Evolutionary conservation across 1,139 yeast species (phyloP), one percentile per base, ranked within the genome.

Genomic region (Schwanniomyces etchellsii): DNA sequence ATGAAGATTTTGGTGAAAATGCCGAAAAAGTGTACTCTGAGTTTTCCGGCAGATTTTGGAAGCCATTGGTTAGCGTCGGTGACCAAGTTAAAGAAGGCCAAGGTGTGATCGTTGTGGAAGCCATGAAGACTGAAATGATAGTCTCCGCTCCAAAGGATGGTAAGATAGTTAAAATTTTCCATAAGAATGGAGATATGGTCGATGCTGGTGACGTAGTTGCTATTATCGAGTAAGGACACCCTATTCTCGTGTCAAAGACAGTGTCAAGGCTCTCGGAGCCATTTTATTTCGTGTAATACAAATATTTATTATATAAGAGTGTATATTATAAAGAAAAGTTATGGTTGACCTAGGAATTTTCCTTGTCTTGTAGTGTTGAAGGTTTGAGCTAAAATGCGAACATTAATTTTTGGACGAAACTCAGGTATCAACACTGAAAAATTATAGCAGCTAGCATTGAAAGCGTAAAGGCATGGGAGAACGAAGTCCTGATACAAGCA

Each of bases 51-150:
- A 71, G 97, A 45, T 88, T 91, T 75, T 91, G 97, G 98, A 91
- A 91, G 59, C 76, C 93, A 2, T 65, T 88, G 44, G 94, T 82
- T 20, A 62, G 69, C 33, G 89, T 74, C 27, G 96, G 96, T n/a
- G 93, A 83, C 44, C 58, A 44, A 14, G 94, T 91, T 20, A 63
- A 64, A 32, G 71, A 64, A 35, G 94, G 89, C 21, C 91, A 85
- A 47, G 88, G 88, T 4, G 66, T 91, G 40, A 74, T 91, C 39
- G 86, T 91, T 32, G 85, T 91, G 35, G 97, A 91, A 57, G 97
- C 97, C 32, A 91, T 91, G 97, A 91, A 91, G 67, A 91, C 98
- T 1, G 98, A 91, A 57, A 88, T 91, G 96, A 74, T 78, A 30
- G 94, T 89, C 26, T 66, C 61, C 36, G 77, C 96, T 12, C 72